Base-by-base conservation (phyloP, 345 rosid species). In the Arabidopsis suecica region DNA sequence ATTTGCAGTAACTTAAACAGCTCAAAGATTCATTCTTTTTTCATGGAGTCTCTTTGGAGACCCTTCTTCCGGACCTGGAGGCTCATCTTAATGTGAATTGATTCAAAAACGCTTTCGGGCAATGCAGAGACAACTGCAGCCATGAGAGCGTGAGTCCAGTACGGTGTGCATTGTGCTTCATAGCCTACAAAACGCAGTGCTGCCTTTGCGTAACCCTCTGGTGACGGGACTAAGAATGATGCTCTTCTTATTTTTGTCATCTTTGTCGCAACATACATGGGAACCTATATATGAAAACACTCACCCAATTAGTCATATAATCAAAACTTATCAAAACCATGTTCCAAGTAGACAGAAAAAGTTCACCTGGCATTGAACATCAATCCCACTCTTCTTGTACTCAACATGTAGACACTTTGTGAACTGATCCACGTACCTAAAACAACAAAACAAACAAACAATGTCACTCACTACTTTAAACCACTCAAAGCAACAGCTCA, bases 381-480 rank as follows among this genome's bases (percentile, higher is more conserved):
- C 86, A 61, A 95, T 92, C 68, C 97, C 99, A 38, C 80, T 85
- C 14, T 85, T 87, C 85, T 88, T 89, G 81, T 95, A 90, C 79
- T 92, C 99, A 65, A 92, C 99, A 83, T 95, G 83, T 1, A 95
- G 89, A 77, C 91, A 85, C 80, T 87, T 92, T 3, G 99, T 86
- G 82, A 92, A 88, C 45, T 95, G 96, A 85, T 95, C 99, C n/a
- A 92, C 78, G 13, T 90, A 95, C 79, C 97, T 92, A 12, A 85
- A 49, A 56, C 0, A 38, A 18, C 49, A 13, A 37, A 72, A 74
- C 61, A 61, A 36, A 65, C 69, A 14, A 55, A 78, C 50, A 78
- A 72, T 6, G n/a, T 78, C 73, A 72, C 34, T 47, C 73, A 72
- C 34, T 47, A 0, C 18, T 44, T 44, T 23, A 40, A 41, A 63